Conservation (phyloP, 1,284 basidiomycete genomes). For the Cutaneotrichosporon sp. region DNA sequence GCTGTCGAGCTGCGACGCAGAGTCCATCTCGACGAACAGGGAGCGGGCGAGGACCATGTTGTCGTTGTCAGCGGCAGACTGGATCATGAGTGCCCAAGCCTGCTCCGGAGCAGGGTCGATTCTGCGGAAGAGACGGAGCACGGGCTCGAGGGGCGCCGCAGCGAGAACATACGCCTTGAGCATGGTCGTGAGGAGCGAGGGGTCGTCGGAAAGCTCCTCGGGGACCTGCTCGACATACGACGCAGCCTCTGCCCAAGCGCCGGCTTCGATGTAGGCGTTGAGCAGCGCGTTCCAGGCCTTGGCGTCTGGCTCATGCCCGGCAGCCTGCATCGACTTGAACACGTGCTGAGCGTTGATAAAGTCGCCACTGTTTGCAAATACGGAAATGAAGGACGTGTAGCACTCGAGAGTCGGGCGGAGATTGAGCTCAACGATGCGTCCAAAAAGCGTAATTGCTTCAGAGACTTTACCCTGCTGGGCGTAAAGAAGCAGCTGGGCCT, state of each 20-base stretch:
- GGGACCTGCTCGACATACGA: constrained; percentile 26
- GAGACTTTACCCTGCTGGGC: constrained; percentile 58
- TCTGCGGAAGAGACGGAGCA: constrained; percentile 62
- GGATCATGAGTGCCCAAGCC: constrained; percentile 73
- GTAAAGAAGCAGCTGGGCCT: constrained; percentile 60
- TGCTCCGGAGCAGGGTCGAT: constrained; percentile 57
- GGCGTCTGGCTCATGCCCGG: constrained; percentile 60
- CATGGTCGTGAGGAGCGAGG: constrained; percentile 63
- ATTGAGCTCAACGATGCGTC: constrained; percentile 58
- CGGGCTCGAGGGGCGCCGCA: constrained; percentile 66
- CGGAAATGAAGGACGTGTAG: constrained; percentile 65
- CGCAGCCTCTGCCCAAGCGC: constrained; percentile 54
- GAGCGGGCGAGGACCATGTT: constrained; percentile 63
- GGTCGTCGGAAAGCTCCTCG: constrained; percentile 49
- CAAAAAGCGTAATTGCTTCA: constrained; percentile 57
- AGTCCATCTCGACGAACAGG: constrained; percentile 66
- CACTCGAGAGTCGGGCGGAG: constrained; percentile 55
- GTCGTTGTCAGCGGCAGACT: constrained; percentile 74
- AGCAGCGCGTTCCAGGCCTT: constrained; percentile 67
- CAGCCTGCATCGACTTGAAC: constrained; percentile 52
- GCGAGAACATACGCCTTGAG: constrained; percentile 80
- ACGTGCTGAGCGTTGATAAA: constrained; percentile 62
- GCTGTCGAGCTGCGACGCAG: constrained; percentile 35
- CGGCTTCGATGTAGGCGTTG: constrained; percentile 76
- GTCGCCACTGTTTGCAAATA: constrained; percentile 65